These are phyloP conservation scores for Euptelea pleiosperma DNA, from an alignment of 164 flowering plant genomes.

Conservation along the genomic window DNA sequence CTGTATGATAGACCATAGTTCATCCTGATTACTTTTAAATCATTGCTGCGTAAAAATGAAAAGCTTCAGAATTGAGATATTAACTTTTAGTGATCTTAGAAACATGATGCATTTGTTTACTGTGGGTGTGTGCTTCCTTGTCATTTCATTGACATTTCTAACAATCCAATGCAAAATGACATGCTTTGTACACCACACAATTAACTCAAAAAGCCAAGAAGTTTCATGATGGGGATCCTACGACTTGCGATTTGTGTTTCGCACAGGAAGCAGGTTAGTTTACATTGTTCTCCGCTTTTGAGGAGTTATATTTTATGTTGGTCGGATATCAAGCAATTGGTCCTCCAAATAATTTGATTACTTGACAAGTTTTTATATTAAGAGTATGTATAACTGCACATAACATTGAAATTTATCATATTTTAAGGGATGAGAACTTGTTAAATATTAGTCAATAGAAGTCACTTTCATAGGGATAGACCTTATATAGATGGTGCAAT, in stretches of 20 bases:
- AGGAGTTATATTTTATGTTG: neutral
- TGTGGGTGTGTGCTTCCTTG: neutral
- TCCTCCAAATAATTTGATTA: neutral
- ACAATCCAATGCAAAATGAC: conserved; percentile 47
- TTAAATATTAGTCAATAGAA: neutral
- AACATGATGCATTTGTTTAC: neutral
- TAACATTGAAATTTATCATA: neutral
- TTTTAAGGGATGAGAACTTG: neutral
- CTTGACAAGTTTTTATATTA: neutral
- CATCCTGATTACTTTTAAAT: neutral
- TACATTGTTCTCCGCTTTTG: neutral
- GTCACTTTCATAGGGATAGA: neutral
- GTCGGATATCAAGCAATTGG: neutral
- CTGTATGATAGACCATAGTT: neutral
- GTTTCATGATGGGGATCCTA: conserved; percentile 74
- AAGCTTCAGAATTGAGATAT: too few relatives aligned
- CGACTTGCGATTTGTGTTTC: conserved; percentile 39
- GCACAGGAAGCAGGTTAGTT: conserved; percentile 56
- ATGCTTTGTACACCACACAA: conserved; percentile 68
- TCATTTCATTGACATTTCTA: neutral
- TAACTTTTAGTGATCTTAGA: neutral
- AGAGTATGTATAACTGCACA: neutral
- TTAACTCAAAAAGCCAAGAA: conserved; percentile 69
- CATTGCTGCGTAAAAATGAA: neutral
- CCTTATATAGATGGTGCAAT: neutral